Percentiles rank a stretch among this genome's conserved stretches.
Conservation (phyloP, 257 asterid genomes). For the Eustoma russellianum region DNA sequence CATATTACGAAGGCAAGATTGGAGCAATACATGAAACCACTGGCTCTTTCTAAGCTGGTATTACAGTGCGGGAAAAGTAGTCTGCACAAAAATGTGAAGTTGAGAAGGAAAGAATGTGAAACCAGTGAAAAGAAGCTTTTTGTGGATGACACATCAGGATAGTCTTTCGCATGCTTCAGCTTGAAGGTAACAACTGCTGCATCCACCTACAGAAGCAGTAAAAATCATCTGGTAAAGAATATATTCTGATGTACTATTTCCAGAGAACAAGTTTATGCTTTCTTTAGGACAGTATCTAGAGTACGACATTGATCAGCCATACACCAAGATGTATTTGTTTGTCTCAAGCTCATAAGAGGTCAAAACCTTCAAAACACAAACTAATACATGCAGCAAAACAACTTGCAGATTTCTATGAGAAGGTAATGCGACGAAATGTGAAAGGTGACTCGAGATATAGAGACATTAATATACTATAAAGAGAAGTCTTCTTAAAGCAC, state of each 20-base stretch:
- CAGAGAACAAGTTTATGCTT: too few relatives aligned
- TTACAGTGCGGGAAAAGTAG: neutral
- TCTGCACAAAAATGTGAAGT: neutral
- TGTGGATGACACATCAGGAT: slow-evolving; percentile 69
- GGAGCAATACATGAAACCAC: neutral
- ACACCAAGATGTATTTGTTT: neutral
- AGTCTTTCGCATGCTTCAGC: slow-evolving; percentile 55
- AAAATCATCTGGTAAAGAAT: too few relatives aligned
- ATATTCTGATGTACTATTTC: too few relatives aligned
- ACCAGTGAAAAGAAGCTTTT: slow-evolving; percentile 98
- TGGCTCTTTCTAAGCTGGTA: neutral
- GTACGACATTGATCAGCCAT: too few relatives aligned
- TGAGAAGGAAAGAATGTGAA: slow-evolving; percentile 2
- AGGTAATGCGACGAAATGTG: too few relatives aligned
- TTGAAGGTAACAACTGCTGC: slow-evolving; percentile 79
- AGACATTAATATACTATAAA: too few relatives aligned
- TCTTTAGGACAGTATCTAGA: too few relatives aligned
- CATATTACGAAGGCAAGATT: too few relatives aligned
- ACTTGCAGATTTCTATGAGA: too few relatives aligned
- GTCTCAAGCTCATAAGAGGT: neutral
- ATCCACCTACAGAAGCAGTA: slow-evolving; percentile 54
- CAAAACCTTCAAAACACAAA: neutral
- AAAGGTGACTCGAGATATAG: too few relatives aligned
- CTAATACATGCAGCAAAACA: too few relatives aligned
- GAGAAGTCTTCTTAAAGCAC: neutral